phyloP scores from a whole-genome alignment of 2,329 filamentous ascomycete species.

The Pseudofabraea citricarpa region DNA sequence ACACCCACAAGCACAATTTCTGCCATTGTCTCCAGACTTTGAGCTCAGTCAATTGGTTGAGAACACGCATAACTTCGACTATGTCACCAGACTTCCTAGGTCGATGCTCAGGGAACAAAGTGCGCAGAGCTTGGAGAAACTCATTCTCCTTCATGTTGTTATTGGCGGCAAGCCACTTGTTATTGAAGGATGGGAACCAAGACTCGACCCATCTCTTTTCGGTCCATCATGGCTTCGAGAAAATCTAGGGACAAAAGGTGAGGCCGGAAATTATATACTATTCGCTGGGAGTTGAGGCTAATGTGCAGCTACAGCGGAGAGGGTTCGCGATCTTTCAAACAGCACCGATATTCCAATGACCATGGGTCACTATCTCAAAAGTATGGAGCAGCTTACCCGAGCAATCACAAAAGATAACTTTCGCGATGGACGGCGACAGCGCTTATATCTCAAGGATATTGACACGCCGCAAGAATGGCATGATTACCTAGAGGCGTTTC shows the following conservation, averaged over 20 bases:
- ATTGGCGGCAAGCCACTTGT: slow-evolving; percentile 86
- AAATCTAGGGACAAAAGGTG: slow-evolving; percentile 75
- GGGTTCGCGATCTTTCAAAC: slow-evolving; percentile 73
- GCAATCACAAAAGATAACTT: slow-evolving; percentile 76
- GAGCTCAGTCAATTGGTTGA: slow-evolving; percentile 74
- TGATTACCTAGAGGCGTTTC: slow-evolving; percentile 68
- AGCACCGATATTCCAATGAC: slow-evolving; percentile 77
- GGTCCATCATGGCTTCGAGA: slow-evolving; percentile 74
- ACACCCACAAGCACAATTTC: slow-evolving; percentile 83
- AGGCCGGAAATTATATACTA: slow-evolving; percentile 23
- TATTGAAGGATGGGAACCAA: slow-evolving; percentile 79
- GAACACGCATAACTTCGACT: slow-evolving; percentile 77
- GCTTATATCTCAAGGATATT: slow-evolving; percentile 94
- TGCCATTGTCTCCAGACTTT: slow-evolving; percentile 82
- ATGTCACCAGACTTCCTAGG: slow-evolving; percentile 74
- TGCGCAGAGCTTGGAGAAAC: slow-evolving; percentile 75
- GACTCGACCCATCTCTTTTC: slow-evolving; percentile 74
- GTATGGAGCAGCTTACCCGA: slow-evolving; percentile 77
- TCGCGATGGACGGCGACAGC: slow-evolving; percentile 72
- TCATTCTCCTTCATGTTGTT: slow-evolving; percentile 78
- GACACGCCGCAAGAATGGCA: slow-evolving; percentile 89
- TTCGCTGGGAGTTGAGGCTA: slow-evolving; percentile 1
- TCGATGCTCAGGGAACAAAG: slow-evolving; percentile 75
- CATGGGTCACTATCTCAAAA: slow-evolving; percentile 83
- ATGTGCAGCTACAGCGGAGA: slow-evolving; percentile 58